Conservation (phyloP, 1,284 basidiomycete genomes). For the Sparassis latifolia region DNA sequence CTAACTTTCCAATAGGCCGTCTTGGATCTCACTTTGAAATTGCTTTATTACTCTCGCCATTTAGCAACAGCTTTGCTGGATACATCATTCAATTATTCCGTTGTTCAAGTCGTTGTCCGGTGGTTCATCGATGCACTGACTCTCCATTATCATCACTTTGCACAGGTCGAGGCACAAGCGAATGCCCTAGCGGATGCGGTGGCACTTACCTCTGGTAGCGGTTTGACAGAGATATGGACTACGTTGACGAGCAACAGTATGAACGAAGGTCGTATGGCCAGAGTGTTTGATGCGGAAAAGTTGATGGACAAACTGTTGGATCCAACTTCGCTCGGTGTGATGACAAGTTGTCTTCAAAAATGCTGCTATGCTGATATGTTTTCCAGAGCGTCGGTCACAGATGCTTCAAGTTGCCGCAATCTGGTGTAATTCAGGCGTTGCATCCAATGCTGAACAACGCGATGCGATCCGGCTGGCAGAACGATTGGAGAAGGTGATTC, state of each 20-base stretch:
- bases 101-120: slow-evolving; percentile 10
- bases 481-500: slow-evolving; percentile 6
- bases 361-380: slow-evolving; percentile 9
- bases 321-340: not conserved
- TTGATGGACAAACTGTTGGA: not conserved
- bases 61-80: not conserved
- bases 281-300: slow-evolving; percentile 3
- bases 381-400: slow-evolving; percentile 27
- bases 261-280: not conserved
- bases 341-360: not conserved
- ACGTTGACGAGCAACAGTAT: not conserved
- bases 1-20: not conserved
- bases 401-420: slow-evolving; percentile 37
- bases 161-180: not conserved
- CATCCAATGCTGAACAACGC: slow-evolving; percentile 6
- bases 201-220: slow-evolving; percentile 13
- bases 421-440: slow-evolving; percentile 22
- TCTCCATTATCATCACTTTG: not conserved
- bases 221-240: slow-evolving; percentile 15
- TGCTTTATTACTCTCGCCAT: slow-evolving; percentile 1
- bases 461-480: slow-evolving; percentile 1
- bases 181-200: slow-evolving; percentile 8
- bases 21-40: not conserved
- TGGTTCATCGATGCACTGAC: slow-evolving; percentile 6
- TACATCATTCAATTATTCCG: slow-evolving; percentile 15